A percentile compares a stretch with the other conserved stretches of the same genome.
Conservation (phyloP, 1,139 yeast species). For the Scheffersomyces insectosa region DNA sequence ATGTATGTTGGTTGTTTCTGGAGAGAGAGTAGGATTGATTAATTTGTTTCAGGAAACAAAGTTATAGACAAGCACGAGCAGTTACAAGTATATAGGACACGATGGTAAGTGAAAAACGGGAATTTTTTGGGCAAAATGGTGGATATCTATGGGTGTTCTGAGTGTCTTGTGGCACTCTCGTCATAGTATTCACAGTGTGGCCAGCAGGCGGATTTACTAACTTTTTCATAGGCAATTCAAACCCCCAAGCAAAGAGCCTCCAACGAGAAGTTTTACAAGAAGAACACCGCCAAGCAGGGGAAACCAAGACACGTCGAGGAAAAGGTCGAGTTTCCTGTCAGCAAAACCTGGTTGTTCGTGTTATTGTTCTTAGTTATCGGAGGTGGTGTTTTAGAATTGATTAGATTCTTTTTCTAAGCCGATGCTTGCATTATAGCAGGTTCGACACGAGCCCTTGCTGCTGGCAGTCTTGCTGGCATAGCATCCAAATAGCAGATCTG, state of each 20-base stretch:
- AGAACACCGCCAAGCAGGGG: constrained; percentile 69
- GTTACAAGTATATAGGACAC: background rate
- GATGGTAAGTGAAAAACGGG: background rate
- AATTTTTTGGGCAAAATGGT: background rate
- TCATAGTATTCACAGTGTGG: background rate
- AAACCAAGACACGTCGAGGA: constrained; percentile 48
- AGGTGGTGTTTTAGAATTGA: constrained; percentile 75
- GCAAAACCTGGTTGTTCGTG: constrained; percentile 59
- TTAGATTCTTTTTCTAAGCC: constrained; percentile 49
- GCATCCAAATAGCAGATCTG: too few relatives aligned
- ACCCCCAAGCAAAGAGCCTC: constrained; percentile 86
- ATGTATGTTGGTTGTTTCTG: too few relatives aligned
- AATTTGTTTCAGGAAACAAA: too few relatives aligned
- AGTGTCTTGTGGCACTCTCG: background rate
- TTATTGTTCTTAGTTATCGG: constrained; percentile 76
- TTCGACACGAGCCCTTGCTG: too few relatives aligned
- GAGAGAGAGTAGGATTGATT: too few relatives aligned
- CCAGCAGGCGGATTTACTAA: background rate
- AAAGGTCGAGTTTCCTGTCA: constrained; percentile 47
- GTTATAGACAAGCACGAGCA: too few relatives aligned
- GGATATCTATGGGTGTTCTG: background rate
- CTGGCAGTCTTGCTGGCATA: too few relatives aligned
- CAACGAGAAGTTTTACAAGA: constrained; percentile 76
- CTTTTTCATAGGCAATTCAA: constrained; percentile 47
- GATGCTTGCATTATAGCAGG: too few relatives aligned